Evolutionary conservation across 768 basidiomycete species (phyloP), one percentile per base, ranked within the genome.

Genomic region (Crucibulum laeve): DNA sequence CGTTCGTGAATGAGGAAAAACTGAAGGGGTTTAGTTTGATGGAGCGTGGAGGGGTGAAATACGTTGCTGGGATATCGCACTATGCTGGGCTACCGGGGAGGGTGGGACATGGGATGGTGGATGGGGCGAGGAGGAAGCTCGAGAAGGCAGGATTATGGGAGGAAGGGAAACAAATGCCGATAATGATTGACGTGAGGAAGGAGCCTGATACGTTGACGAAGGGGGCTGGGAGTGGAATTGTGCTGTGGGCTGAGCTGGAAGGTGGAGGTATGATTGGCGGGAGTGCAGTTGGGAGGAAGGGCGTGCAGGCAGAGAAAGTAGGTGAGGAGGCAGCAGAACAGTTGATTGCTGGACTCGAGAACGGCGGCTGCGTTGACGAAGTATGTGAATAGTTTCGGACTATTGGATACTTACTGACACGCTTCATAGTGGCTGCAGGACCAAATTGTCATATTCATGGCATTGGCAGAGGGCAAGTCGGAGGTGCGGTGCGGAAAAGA

Each of bases 291-390:
- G 82, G 84, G 11, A 61, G 59, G 22, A 82, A 77, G 50, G 69
- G 70, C 13, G 60, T 65, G 39, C 53, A 68, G 11, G 70, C 79
- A 0, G 60, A 59, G 38, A 48, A 50, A 2, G 73, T 86, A 6
- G 87, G 85, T 10, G 65, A 69, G 33, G 71, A 73, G 43, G 87
- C 87, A 15, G 87, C 82, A 2, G 55, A 65, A 11, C 77, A 82
- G 48, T 58, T 89, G 6, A 53, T 78, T 25, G 65, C 65, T 45
- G 85, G 80, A 37, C 53, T 89, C 44, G 58, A 70, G 10, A 71
- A 77, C n/a, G 83, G 72, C 4, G 86, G 85, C 22, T 86, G 83
- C 50, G 80, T 89, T 1, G 88, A 91, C 48, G 87, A 86, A 72
- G 80, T 77, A 19, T 23, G 57, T 48, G 19, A 13, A 19, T 15